A percentile compares a stretch with the other conserved stretches of the same genome.
Conservation (phyloP, 1,139 yeast species). For the Hyphopichia wangnamkhiaoensis region DNA sequence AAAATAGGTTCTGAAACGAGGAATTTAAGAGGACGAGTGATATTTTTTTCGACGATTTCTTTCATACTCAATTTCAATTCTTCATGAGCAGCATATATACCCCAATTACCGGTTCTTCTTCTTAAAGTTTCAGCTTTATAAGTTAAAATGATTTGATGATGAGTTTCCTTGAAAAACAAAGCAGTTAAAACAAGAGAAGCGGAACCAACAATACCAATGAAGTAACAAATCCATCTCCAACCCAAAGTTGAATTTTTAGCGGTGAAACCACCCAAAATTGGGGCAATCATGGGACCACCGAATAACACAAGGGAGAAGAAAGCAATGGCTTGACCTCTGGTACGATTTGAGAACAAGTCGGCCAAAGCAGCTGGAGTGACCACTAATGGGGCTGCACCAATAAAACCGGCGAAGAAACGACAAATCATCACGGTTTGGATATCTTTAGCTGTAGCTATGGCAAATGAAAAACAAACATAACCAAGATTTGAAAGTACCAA, state of each 20-base stretch:
- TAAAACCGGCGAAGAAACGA: conserved; percentile 42
- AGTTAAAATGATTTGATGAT: conserved; percentile 52
- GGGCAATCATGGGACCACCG: conserved; percentile 51
- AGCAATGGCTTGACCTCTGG: conserved; percentile 39
- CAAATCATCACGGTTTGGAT: conserved; percentile 42
- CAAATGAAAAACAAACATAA: conserved; percentile 38
- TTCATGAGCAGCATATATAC: conserved; percentile 82
- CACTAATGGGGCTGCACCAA: conserved; percentile 44
- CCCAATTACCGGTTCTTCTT: conserved; percentile 66
- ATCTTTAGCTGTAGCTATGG: conserved; percentile 40
- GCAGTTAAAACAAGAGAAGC: conserved; percentile 28
- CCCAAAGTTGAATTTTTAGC: conserved; percentile 36
- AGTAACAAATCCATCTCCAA: conserved; percentile 63
- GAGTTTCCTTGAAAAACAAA: conserved; percentile 49
- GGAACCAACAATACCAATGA: conserved; percentile 52
- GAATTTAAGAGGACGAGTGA: conserved; percentile 71
- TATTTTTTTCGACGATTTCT: conserved; percentile 68
- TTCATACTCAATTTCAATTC: conserved; percentile 59
- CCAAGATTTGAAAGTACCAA: conserved; percentile 31
- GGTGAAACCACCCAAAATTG: conserved; percentile 39
- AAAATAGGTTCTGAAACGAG: conserved; percentile 72
- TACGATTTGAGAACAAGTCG: conserved; percentile 33
- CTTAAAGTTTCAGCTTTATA: conserved; percentile 64
- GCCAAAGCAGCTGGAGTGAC: conserved; percentile 49
- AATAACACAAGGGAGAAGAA: conserved; percentile 38